Conservation (phyloP, 305 asterid species). For the Coffea humblotiana region DNA sequence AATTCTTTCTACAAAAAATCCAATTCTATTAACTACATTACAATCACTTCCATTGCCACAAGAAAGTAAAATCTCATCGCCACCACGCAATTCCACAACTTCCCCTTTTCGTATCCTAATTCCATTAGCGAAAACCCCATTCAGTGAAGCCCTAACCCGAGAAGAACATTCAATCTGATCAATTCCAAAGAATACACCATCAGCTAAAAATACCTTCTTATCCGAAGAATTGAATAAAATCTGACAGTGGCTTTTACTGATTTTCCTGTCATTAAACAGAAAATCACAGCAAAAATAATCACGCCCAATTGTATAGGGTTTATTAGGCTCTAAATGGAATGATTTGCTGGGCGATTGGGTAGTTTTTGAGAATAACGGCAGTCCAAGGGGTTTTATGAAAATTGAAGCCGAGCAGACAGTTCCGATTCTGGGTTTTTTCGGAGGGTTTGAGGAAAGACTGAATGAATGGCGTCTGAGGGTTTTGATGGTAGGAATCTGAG, state of each 20-base stretch:
- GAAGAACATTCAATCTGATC: conserved; percentile 30
- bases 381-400: conserved; percentile 41
- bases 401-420: conserved; percentile 45
- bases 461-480: conserved; percentile 36
- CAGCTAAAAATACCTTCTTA: conserved; percentile 58
- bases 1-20: conserved; percentile 60
- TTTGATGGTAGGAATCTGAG: conserved; percentile 48
- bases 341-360: conserved; percentile 45
- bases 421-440: conserved; percentile 36
- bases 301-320: conserved; percentile 69
- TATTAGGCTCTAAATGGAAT: conserved; percentile 54
- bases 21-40: conserved; percentile 37
- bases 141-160: conserved; percentile 53
- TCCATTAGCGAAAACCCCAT: conserved; percentile 75
- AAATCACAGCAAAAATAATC: conserved; percentile 49
- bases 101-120: conserved; percentile 40
- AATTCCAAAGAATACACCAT: conserved; percentile 48
- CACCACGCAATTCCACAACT: conserved; percentile 53
- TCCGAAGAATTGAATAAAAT: conserved; percentile 52
- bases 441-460: conserved; percentile 28
- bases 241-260: conserved; percentile 70
- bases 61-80: conserved; percentile 64
- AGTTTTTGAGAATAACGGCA: conserved; percentile 54
- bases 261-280: conserved; percentile 47
- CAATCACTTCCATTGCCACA: conserved; percentile 46